These are phyloP conservation scores for Pythium phragmiticola DNA, from an alignment of 352 stramenopile species.

Conservation along the genomic window DNA sequence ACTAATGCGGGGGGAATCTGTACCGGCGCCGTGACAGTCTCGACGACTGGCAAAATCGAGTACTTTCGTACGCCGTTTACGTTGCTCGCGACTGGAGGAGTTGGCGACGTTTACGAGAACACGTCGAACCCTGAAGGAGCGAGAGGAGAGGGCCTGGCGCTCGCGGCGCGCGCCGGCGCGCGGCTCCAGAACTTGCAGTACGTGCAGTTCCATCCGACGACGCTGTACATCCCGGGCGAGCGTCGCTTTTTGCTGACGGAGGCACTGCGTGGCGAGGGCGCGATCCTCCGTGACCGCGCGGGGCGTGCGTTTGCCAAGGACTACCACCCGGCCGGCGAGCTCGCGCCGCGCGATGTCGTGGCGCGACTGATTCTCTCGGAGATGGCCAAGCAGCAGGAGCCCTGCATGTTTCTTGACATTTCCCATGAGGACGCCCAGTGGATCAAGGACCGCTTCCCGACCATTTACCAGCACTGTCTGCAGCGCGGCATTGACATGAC, in stretches of 20 bases:
- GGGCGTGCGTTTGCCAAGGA: slow-evolving; percentile 87
- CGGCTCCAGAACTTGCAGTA: slow-evolving; percentile 93
- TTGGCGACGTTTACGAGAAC: slow-evolving; percentile 94
- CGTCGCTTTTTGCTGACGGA: slow-evolving; percentile 93
- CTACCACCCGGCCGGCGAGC: slow-evolving; percentile 90
- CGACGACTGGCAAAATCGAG: slow-evolving; percentile 49
- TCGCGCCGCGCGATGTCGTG: slow-evolving; percentile 94
- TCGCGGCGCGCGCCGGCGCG: slow-evolving; percentile 77
- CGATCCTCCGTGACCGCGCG: slow-evolving; percentile 82
- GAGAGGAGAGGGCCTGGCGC: slow-evolving; percentile 64
- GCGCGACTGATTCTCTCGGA: slow-evolving; percentile 90
- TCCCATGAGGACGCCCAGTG: slow-evolving; percentile 86
- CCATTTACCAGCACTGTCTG: slow-evolving; percentile 83
- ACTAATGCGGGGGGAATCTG: slow-evolving; percentile 59
- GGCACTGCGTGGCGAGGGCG: slow-evolving; percentile 90
- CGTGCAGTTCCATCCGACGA: slow-evolving; percentile 96
- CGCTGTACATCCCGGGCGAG: slow-evolving; percentile 89
- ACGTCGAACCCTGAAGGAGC: slow-evolving; percentile 91
- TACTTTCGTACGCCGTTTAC: slow-evolving; percentile 80
- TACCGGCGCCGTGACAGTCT: slow-evolving; percentile 74
- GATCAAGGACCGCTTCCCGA: slow-evolving; percentile 84
- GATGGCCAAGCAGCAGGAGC: slow-evolving; percentile 77
- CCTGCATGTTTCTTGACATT: slow-evolving; percentile 93
- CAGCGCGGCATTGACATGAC: slow-evolving; percentile 90
- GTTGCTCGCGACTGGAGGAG: slow-evolving; percentile 91